A percentile compares a stretch with the other conserved stretches of the same genome.
Conservation (phyloP, 148 eudicot species). For the Fagopyrum homotropicum region DNA sequence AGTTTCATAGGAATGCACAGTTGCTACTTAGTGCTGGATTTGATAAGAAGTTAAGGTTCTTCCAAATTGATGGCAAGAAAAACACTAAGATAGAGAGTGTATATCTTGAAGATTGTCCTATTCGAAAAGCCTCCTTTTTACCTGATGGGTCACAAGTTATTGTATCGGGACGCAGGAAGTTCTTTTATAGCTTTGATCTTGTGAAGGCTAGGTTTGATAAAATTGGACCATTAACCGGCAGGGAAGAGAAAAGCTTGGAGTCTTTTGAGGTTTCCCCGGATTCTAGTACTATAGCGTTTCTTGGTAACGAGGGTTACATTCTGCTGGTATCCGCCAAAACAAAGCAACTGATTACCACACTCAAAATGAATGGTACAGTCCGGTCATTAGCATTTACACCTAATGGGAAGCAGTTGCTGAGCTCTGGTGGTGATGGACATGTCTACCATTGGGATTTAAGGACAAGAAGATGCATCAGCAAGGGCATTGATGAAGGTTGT, state of each 20-base stretch:
- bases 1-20: conserved; percentile 88
- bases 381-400: conserved; percentile 67
- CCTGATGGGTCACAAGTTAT: conserved; percentile 92
- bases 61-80: conserved; percentile 85
- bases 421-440: conserved; percentile 91
- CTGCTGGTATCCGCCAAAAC: conserved; percentile 76
- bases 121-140: conserved; percentile 62
- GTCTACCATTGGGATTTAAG: conserved; percentile 87
- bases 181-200: conserved; percentile 72
- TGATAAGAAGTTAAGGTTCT: conserved; percentile 67
- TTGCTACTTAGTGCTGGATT: conserved; percentile 74
- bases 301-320: conserved; percentile 89
- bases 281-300: conserved; percentile 79
- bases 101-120: conserved; percentile 78
- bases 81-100: conserved; percentile 68
- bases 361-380: conserved; percentile 89
- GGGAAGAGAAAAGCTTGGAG: conserved; percentile 93
- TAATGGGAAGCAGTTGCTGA: conserved; percentile 63
- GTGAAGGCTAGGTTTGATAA: conserved; percentile 66
- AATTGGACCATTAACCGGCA: conserved; percentile 70
- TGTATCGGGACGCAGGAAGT: conserved; percentile 75
- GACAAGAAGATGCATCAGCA: conserved; percentile 72
- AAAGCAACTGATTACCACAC: conserved; percentile 76
- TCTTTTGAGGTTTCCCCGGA: conserved; percentile 83
- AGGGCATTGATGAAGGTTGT: conserved; percentile 82